Conservation (phyloP, 2,329 filamentous ascomycete species). For the Penicillium sp. region DNA sequence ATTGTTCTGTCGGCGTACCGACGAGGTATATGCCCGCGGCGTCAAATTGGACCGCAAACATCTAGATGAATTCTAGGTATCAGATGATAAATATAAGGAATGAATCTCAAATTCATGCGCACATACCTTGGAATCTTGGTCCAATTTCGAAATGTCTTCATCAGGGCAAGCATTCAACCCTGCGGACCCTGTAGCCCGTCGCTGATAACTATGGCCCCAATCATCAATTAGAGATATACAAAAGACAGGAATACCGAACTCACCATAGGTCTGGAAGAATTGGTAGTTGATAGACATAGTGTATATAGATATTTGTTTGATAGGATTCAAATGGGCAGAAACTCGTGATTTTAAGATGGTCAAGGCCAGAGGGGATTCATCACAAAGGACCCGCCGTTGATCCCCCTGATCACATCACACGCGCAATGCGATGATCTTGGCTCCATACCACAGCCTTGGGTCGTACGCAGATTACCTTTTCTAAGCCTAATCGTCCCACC, state of each 20-base stretch:
- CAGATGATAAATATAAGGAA: neutral
- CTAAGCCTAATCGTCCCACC: neutral
- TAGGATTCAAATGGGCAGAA: neutral
- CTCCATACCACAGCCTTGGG: neutral
- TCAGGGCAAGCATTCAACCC: neutral
- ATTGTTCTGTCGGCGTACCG: conserved; percentile 18
- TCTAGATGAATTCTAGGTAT: neutral
- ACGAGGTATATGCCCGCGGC: conserved; percentile 21
- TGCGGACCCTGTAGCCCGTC: neutral
- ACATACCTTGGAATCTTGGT: neutral
- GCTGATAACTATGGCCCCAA: neutral
- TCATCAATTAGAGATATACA: neutral
- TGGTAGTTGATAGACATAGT: neutral
- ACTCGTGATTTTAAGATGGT: neutral
- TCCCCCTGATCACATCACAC: neutral
- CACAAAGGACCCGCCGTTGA: neutral
- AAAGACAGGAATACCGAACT: neutral
- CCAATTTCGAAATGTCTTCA: neutral
- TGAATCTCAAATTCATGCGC: neutral
- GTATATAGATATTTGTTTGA: neutral
- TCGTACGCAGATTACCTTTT: neutral
- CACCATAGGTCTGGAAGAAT: neutral
- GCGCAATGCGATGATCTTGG: neutral
- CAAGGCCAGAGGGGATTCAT: neutral
- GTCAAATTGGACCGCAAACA: conserved; percentile 23